Evolutionary conservation across 352 stramenopile species (phyloP), one percentile per base, ranked within the genome.

Genomic region (Pythium diclinum): DNA sequence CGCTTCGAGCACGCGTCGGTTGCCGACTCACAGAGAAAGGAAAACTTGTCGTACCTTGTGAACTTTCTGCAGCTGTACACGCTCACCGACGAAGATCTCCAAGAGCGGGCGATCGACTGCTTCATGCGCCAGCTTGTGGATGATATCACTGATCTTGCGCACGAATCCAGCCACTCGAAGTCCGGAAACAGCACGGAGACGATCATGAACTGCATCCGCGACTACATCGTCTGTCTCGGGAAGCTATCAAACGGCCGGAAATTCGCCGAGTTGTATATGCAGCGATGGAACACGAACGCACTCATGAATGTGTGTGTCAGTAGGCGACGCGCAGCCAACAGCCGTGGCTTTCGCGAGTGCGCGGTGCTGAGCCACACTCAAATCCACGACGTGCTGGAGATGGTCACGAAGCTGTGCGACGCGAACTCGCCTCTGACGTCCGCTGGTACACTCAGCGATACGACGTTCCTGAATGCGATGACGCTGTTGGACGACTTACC

Each of bases 11-110:
- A 62, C 16, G 74, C 19, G n/a, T 51, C 74, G 0, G 32, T 65
- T 2, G 64, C 55, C 1, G 42, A 69, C 1, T 48, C 9, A 0
- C 49, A 74, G 11, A 51, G 63, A 6, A 73, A 73, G n/a, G 77
- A 92, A 9, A 67, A 53, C 42, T 44, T 88, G 42, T 69, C 68
- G 13, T 90, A 84, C 61, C 60, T 92, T n/a, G 61, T 78, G 17
- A 81, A 81, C n/a, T 89, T 92, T 60, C 52, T 89, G 3, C 73
- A 87, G 44, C 66, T 87, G 0, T 91, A 91, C 36, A 72, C 78
- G 10, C 42, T 88, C 54, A 87, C 78, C 0, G 75, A 88, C 34
- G 72, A 83, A 14, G 56, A 56, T 1, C 72, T 82, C 0, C 79
- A 85, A 59, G 74, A 78, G 11, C 70, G 65, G 32, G 76, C 78